A percentile compares a stretch with the other conserved stretches of the same genome.
phyloP scores from a whole-genome alignment of 306 rosid genomes.

The Dalbergia cultrata region DNA sequence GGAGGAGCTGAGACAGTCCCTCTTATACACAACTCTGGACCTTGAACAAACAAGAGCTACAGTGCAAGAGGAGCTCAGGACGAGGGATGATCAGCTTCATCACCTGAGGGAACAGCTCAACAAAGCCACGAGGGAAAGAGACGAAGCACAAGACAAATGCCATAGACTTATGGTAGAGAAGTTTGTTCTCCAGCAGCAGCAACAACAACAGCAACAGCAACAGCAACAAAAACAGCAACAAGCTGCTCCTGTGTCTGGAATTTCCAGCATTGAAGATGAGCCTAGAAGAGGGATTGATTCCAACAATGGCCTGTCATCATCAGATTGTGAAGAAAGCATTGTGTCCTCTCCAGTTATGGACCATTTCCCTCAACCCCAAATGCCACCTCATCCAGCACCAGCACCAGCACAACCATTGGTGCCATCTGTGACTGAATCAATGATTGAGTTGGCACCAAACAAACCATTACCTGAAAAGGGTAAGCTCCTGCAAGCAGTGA shows the following conservation, averaged over 20 bases:
- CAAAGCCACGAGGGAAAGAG: conserved; percentile 76
- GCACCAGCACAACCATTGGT: not conserved
- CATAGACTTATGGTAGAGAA: conserved; percentile 73
- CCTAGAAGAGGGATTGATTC: conserved; percentile 85
- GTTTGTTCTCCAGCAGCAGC: conserved; percentile 57
- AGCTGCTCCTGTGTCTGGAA: conserved; percentile 76
- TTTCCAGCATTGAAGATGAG: conserved; percentile 96
- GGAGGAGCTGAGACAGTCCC: conserved; percentile 82
- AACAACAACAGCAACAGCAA: conserved; percentile 51
- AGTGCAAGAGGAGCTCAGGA: conserved; percentile 82
- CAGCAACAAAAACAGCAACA: conserved; percentile 53
- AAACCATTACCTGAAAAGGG: conserved; percentile 95
- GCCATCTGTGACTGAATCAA: conserved; percentile 39
- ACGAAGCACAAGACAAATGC: conserved; percentile 81
- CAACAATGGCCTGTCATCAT: conserved; percentile 79
- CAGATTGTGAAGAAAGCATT: conserved; percentile 98
- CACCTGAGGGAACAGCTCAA: conserved; percentile 67
- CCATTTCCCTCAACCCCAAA: conserved; percentile 52
- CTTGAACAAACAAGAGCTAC: conserved; percentile 77
- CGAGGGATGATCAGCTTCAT: conserved; percentile 77
- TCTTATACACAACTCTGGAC: conserved; percentile 76
- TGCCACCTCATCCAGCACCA: conserved; percentile 33
- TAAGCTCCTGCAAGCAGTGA: conserved; percentile 93
- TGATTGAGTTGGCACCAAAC: conserved; percentile 61
- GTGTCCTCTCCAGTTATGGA: conserved; percentile 84